These are phyloP conservation scores for Ophiognomonia clavigignenti-juglandacearum DNA, from an alignment of 2,329 filamentous ascomycete genomes.

Conservation along the genomic window DNA sequence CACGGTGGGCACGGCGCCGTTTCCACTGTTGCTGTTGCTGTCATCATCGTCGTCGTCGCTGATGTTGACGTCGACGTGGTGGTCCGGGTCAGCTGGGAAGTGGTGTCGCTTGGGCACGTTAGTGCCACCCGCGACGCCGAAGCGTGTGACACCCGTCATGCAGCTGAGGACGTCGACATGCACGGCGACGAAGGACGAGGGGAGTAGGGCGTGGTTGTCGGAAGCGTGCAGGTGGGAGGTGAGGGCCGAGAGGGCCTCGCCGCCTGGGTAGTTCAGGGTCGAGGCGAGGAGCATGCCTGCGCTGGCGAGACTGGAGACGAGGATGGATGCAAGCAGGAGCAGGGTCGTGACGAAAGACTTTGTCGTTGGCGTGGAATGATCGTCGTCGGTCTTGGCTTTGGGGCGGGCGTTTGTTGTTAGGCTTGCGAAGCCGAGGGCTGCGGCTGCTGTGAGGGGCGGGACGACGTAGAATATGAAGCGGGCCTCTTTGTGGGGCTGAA, in stretches of 20 bases:
- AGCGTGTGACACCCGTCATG: slow-evolving; percentile 68
- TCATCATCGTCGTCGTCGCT: slow-evolving; percentile 2
- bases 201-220: slow-evolving; percentile 21
- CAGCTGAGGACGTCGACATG: slow-evolving; percentile 64
- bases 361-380: slow-evolving; percentile 42
- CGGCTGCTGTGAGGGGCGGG: slow-evolving; percentile 73
- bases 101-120: slow-evolving; percentile 26
- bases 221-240: slow-evolving; percentile 34
- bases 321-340: too few species aligned
- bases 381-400: slow-evolving; percentile 11
- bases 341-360: slow-evolving; percentile 47
- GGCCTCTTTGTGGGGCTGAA: slow-evolving; percentile 93
- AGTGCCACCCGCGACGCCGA: slow-evolving; percentile 41
- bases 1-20: slow-evolving; percentile 4
- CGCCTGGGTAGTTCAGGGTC: slow-evolving; percentile 90
- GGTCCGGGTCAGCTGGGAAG: slow-evolving; percentile 23
- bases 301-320: slow-evolving; percentile 58
- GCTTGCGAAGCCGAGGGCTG: slow-evolving; percentile 68
- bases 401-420: slow-evolving; percentile 44
- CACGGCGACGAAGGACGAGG: slow-evolving; percentile 35
- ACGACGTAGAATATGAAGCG: slow-evolving; percentile 90
- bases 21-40: neutral
- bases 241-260: slow-evolving; percentile 63
- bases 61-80: neutral
- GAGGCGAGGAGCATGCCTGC: slow-evolving; percentile 70